Conservation (phyloP, 2,329 filamentous ascomycete species). For the Ophiostoma perfectum region DNA sequence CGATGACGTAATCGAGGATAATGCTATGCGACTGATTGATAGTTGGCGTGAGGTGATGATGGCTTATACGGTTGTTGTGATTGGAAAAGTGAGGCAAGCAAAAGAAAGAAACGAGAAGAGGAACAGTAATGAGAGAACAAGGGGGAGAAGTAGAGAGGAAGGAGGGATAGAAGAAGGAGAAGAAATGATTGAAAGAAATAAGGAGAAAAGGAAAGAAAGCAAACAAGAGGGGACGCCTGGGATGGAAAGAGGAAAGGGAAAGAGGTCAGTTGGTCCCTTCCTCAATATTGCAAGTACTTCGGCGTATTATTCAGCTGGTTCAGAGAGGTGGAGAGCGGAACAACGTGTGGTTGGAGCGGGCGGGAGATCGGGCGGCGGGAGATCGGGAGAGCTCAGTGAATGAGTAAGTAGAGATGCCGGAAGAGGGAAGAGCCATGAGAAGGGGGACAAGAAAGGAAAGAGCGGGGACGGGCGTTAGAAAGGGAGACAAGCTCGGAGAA, state of each 20-base stretch:
- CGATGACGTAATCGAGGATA: slow-evolving; percentile 26
- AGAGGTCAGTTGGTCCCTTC: background rate
- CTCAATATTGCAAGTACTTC: background rate
- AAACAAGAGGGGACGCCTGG: background rate
- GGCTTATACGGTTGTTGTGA: background rate
- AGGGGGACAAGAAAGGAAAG: background rate
- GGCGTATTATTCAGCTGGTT: background rate
- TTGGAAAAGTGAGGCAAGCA: no score
- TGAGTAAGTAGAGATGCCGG: background rate
- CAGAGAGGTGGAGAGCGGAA: slow-evolving; percentile 9
- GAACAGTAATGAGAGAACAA: no score
- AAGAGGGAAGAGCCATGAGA: background rate
- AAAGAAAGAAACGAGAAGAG: no score
- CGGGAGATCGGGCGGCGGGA: background rate
- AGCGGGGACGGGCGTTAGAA: background rate
- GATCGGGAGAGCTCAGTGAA: slow-evolving; percentile 10
- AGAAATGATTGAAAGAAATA: background rate
- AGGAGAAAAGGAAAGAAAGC: background rate
- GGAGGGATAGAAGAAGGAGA: background rate
- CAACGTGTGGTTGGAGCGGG: slow-evolving; percentile 8
- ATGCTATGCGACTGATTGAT: background rate
- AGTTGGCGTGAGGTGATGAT: background rate
- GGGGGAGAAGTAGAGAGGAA: background rate
- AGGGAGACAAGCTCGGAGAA: background rate
- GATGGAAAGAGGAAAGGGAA: background rate